These are phyloP conservation scores for Suillus plorans DNA, from an alignment of 768 basidiomycete genomes.

Conservation along the genomic window DNA sequence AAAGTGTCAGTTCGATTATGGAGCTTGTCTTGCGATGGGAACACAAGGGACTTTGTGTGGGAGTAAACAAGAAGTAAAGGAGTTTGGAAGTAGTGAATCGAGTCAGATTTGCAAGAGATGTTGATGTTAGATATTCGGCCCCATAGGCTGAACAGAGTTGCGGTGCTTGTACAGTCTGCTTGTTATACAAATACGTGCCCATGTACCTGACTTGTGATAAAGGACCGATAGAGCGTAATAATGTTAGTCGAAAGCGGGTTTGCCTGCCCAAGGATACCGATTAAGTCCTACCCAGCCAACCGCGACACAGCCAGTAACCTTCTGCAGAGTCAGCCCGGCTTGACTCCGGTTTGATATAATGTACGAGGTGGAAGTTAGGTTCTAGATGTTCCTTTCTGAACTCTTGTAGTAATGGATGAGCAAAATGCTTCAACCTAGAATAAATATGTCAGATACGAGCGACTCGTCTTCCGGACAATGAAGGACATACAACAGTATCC, in stretches of 20 bases:
- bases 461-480: background rate
- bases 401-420: slow-evolving; percentile 64
- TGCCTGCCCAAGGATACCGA: background rate
- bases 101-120: background rate
- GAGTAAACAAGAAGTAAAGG: background rate
- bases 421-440: slow-evolving; percentile 80
- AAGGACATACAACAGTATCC: slow-evolving; percentile 50
- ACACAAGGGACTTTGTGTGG: background rate
- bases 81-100: background rate
- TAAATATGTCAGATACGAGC: background rate
- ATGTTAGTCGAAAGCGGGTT: background rate
- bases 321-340: slow-evolving; percentile 79
- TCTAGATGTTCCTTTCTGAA: slow-evolving; percentile 62
- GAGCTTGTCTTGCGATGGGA: background rate
- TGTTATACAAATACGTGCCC: background rate
- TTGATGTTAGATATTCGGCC: background rate
- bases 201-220: background rate
- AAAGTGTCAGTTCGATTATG: background rate
- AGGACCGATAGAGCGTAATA: background rate
- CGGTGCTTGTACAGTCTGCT: background rate
- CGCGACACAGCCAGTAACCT: slow-evolving; percentile 83
- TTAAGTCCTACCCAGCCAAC: slow-evolving; percentile 43
- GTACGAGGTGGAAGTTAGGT: slow-evolving; percentile 65
- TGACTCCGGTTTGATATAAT: slow-evolving; percentile 76
- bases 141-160: background rate